Base-by-base conservation (phyloP, 768 basidiomycete species). In the Tricholomella constricta region DNA sequence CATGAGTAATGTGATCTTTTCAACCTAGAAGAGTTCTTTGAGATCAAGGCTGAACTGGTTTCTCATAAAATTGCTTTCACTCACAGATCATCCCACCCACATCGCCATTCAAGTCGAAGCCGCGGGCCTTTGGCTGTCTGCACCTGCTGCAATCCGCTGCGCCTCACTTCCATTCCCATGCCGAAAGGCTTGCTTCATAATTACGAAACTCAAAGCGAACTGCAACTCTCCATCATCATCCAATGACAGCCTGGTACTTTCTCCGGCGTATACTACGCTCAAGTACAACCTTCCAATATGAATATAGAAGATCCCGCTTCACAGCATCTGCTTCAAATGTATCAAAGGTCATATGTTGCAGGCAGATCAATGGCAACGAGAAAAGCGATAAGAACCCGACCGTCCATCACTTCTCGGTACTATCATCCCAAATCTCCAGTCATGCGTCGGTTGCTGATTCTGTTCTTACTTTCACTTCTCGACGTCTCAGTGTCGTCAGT, bases 401-500 rank as follows among this genome's bases (percentile, higher is more conserved):
- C 15, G 27, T 12, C 15, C 14, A 48, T 15, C 31, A n/a, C 26
- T n/a, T 36, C 5, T 17, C 20, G n/a, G 3, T n/a, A 12, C 9
- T 23, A 22, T 22, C 45, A 41, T 22, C 46, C 12, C 37, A 11
- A 25, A 12, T 26, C 12, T 11, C 23, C 20, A 38, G 27, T n/a
- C 44, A 57, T 57, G 56, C 51, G 36, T 51, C 51, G 31, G 12
- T 49, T 57, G 19, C n/a, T 20, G 17, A 17, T 52, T 20, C 36
- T 57, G 17, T 5, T 51, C 26, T 51, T 58, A 25, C 54, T 54
- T 37, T 37, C 36, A 32, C 17, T 41, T 12, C 11, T 56, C 14
- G 50, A 45, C 19, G 31, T 26, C 35, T 56, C 47, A 20, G 54
- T 52, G 31, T 54, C 56, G 14, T 51, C 47, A 12, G 52, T 53